phyloP scores from a whole-genome alignment of 352 stramenopile species.

The Plasmopara halstedii region DNA sequence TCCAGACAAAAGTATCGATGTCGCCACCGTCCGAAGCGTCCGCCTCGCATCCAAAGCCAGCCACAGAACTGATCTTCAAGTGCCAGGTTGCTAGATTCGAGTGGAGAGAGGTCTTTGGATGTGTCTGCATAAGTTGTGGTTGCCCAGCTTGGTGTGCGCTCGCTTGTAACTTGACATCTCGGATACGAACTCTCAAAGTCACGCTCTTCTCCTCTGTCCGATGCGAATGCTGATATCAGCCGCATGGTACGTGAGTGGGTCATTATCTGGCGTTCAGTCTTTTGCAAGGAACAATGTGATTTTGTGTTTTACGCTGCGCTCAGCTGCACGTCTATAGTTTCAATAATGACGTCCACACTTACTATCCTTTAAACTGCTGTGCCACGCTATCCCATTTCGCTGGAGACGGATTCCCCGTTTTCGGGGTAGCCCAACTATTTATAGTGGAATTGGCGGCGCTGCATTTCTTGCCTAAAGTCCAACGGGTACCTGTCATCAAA shows the following conservation, averaged over 20 bases:
- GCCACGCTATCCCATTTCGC: constrained; percentile 20
- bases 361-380: constrained; percentile 10
- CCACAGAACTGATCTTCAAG: constrained; percentile 72
- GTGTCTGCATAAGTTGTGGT: constrained; percentile 25
- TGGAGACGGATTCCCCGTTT: constrained; percentile 17
- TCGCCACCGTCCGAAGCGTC: constrained; percentile 50
- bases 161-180: constrained; percentile 11
- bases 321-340: constrained; percentile 21
- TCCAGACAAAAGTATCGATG: constrained; percentile 73
- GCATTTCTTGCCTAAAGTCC: constrained; percentile 5
- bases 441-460: constrained; percentile 9
- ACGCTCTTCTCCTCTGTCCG: constrained; percentile 12
- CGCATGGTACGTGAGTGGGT: constrained; percentile 9
- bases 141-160: constrained; percentile 18
- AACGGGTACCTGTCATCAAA: constrained; percentile 6
- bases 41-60: constrained; percentile 74
- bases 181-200: constrained; percentile 15
- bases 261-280: constrained; percentile 4
- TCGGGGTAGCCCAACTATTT: constrained; percentile 20
- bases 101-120: constrained; percentile 28
- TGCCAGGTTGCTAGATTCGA: constrained; percentile 33
- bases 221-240: constrained; percentile 13
- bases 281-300: neutral
- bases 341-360: constrained; percentile 14
- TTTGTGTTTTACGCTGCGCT: neutral